These are phyloP conservation scores for Cardamine occulta DNA, from an alignment of 345 rosid species.

Conservation along the genomic window DNA sequence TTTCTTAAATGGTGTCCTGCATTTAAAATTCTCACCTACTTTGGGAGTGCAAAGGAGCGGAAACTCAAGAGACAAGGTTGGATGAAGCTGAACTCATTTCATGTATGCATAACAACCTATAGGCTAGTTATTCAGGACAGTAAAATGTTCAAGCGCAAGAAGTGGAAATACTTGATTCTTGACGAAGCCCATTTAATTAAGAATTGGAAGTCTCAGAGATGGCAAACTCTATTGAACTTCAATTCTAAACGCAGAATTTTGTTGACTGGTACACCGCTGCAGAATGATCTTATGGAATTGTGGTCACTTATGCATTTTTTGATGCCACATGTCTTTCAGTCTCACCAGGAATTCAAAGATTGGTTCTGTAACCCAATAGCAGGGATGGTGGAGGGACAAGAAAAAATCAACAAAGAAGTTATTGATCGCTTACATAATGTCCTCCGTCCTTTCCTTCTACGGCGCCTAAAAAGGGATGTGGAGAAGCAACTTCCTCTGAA, in stretches of 20 bases:
- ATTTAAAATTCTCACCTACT: conserved; percentile 96
- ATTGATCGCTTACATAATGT: conserved; percentile 99
- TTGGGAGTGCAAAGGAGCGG: conserved; percentile 99
- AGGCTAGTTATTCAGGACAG: conserved; percentile 96
- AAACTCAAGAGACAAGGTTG: conserved; percentile 98
- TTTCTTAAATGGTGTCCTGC: conserved; percentile 99
- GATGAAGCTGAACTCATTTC: conserved; percentile 95
- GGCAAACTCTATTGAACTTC: conserved; percentile 99
- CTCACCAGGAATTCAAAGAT: conserved; percentile 99
- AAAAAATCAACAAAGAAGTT: conserved; percentile 93
- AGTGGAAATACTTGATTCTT: conserved; percentile 98
- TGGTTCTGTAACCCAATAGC: conserved; percentile 99
- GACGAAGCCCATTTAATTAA: conserved; percentile 99
- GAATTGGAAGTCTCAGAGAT: conserved; percentile 99
- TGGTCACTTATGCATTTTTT: conserved; percentile 99
- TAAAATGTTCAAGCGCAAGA: conserved; percentile 97
- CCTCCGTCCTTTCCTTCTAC: conserved; percentile 96
- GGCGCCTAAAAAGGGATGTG: conserved; percentile 95
- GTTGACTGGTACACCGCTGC: conserved; percentile 96
- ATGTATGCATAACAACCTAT: conserved; percentile 96
- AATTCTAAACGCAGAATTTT: conserved; percentile 95
- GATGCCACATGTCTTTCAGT: conserved; percentile 99
- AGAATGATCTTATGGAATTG: conserved; percentile 99
- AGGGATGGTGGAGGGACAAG: conserved; percentile 99
- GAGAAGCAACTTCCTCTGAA: conserved; percentile 97